These are phyloP conservation scores for Colletotrichum gloeosporioides DNA, from an alignment of 2,329 filamentous ascomycete species.

Conservation along the genomic window DNA sequence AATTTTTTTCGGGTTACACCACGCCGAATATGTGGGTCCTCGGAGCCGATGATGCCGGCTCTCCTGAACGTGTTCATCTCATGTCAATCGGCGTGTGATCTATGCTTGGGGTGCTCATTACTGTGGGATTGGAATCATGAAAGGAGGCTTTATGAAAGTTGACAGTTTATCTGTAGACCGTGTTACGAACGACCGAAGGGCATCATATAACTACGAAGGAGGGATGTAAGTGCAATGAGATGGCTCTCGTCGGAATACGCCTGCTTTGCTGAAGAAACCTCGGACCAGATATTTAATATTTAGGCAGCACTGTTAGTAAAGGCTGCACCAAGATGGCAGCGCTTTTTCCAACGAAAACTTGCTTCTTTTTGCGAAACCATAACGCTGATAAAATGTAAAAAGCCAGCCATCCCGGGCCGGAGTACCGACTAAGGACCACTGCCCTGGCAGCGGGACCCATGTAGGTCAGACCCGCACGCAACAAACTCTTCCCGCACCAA, in stretches of 20 bases:
- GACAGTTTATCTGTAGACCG: neutral
- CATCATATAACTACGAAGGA: neutral
- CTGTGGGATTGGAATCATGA: neutral
- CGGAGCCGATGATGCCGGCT: neutral
- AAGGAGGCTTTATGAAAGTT: neutral
- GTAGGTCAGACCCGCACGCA: slow-evolving; percentile 1
- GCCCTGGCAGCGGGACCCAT: slow-evolving; percentile 6
- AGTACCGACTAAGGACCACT: neutral
- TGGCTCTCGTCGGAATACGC: neutral
- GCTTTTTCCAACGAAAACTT: neutral
- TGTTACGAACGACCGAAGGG: neutral
- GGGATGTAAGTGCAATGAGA: neutral
- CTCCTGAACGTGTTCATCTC: neutral
- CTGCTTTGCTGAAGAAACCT: neutral
- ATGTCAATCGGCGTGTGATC: neutral
- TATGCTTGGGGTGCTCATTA: neutral
- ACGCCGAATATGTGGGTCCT: neutral
- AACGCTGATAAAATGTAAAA: neutral
- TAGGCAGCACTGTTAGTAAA: neutral
- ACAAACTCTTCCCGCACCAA: neutral
- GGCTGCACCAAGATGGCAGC: neutral
- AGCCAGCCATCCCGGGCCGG: slow-evolving; percentile 3
- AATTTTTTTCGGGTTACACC: neutral
- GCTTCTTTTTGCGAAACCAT: neutral
- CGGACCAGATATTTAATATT: neutral